Conservation (phyloP, 2,329 filamentous ascomycete genomes). For the Neonectria coccinea region DNA sequence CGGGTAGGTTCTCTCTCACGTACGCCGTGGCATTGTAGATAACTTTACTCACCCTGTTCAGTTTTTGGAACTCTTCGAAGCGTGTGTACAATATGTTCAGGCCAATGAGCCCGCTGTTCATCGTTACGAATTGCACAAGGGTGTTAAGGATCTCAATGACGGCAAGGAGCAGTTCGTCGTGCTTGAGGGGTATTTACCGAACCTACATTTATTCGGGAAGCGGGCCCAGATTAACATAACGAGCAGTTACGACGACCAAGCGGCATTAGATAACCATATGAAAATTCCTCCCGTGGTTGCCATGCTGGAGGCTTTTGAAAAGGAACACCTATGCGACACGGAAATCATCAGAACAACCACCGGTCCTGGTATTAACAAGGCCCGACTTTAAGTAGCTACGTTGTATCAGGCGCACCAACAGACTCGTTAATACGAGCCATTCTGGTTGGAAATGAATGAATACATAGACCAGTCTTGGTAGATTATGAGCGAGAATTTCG, state of each 20-base stretch:
- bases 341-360: conserved; percentile 38
- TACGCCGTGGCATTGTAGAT: background rate
- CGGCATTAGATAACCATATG: conserved; percentile 40
- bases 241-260: conserved; percentile 41
- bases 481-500: background rate
- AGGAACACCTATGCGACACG: conserved; percentile 33
- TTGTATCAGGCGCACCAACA: background rate
- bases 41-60: conserved; percentile 3
- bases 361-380: conserved; percentile 29
- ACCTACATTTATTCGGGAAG: background rate
- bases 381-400: background rate
- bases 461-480: background rate
- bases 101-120: conserved; percentile 43
- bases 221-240: background rate
- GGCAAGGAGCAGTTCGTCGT: conserved; percentile 42
- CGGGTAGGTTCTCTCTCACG: conserved; percentile 29
- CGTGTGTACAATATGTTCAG: conserved; percentile 39
- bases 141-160: conserved; percentile 38
- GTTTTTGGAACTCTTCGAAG: conserved; percentile 41
- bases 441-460: background rate
- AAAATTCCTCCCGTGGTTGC: conserved; percentile 33
- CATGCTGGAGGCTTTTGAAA: conserved; percentile 36
- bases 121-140: conserved; percentile 43
- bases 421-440: no score
- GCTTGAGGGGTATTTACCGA: conserved; percentile 41